phyloP scores from a whole-genome alignment of 176 grass and related monocot genomes.

The Chrysopogon serrulatus region DNA sequence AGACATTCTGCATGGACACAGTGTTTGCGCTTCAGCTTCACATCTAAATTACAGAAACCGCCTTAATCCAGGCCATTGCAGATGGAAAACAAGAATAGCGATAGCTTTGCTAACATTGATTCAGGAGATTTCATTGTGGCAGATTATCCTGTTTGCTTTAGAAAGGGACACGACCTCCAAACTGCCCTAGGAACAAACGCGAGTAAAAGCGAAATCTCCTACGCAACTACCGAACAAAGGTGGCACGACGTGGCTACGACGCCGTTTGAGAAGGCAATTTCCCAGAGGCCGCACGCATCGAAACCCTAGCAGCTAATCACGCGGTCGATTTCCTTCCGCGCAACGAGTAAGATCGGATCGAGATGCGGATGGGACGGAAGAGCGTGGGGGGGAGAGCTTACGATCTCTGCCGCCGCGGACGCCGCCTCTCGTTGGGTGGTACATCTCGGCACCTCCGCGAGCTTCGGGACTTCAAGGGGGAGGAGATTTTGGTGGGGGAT shows the following conservation, averaged over 20 bases:
- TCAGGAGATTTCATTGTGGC: background rate
- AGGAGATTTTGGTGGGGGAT: background rate
- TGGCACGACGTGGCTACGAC: background rate
- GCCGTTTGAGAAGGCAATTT: background rate
- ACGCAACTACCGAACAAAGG: background rate
- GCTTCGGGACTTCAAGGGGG: background rate
- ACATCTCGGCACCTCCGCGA: constrained; percentile 45
- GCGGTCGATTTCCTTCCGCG: background rate
- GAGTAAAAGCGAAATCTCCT: background rate
- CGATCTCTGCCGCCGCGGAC: constrained; percentile 95
- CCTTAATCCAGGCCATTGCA: background rate
- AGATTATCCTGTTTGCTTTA: background rate
- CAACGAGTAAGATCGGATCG: background rate
- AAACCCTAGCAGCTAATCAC: constrained; percentile 27
- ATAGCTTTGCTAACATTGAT: background rate
- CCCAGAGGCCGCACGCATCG: background rate
- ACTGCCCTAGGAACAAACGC: background rate
- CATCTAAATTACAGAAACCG: background rate
- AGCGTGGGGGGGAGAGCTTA: constrained; percentile 30
- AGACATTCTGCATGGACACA: background rate
- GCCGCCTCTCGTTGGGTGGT: constrained; percentile 93
- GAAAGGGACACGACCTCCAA: background rate
- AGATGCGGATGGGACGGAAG: background rate
- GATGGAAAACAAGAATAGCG: background rate
- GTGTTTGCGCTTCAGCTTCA: background rate